phyloP scores from a whole-genome alignment of 345 rosid species.

The Ceriops decandra region DNA sequence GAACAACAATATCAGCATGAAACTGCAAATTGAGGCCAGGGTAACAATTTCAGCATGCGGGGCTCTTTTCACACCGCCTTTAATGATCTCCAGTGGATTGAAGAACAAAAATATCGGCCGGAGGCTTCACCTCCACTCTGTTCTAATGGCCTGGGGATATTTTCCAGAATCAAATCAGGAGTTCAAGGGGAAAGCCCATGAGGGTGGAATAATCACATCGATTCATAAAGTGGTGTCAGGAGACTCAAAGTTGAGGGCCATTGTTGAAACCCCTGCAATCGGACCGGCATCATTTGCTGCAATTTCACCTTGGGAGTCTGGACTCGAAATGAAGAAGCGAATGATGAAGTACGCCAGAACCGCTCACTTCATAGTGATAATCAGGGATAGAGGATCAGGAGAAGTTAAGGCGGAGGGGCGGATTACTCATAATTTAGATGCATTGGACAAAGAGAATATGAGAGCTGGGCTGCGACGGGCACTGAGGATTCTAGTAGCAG shows the following conservation, averaged over 20 bases:
- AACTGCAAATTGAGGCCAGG: slow-evolving; percentile 62
- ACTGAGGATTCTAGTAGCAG: slow-evolving; percentile 54
- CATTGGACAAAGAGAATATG: slow-evolving; percentile 40
- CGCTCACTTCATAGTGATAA: slow-evolving; percentile 40
- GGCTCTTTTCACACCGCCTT: slow-evolving; percentile 72
- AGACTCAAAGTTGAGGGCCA: slow-evolving; percentile 34
- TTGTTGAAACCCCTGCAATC: slow-evolving; percentile 51
- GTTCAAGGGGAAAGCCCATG: slow-evolving; percentile 46
- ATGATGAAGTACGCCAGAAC: slow-evolving; percentile 55
- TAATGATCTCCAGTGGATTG: slow-evolving; percentile 76
- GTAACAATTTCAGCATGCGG: slow-evolving; percentile 82
- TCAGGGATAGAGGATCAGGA: slow-evolving; percentile 48
- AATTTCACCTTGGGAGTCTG: slow-evolving; percentile 59
- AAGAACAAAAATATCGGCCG: slow-evolving; percentile 63
- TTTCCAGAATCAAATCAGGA: slow-evolving; percentile 61
- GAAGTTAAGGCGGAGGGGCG: slow-evolving; percentile 44
- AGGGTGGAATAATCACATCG: slow-evolving; percentile 64
- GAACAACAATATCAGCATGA: slow-evolving; percentile 36
- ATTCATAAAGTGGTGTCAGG: slow-evolving; percentile 27
- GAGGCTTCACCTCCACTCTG: slow-evolving; percentile 86
- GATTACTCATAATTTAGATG: slow-evolving; percentile 30
- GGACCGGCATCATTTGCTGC: slow-evolving; percentile 48
- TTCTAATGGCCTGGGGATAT: slow-evolving; percentile 83
- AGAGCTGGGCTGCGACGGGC: slow-evolving; percentile 44
- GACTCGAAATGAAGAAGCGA: slow-evolving; percentile 46